Base-by-base conservation (phyloP, 331 rosid genomes). In the Rhamnella rubrinervis region DNA sequence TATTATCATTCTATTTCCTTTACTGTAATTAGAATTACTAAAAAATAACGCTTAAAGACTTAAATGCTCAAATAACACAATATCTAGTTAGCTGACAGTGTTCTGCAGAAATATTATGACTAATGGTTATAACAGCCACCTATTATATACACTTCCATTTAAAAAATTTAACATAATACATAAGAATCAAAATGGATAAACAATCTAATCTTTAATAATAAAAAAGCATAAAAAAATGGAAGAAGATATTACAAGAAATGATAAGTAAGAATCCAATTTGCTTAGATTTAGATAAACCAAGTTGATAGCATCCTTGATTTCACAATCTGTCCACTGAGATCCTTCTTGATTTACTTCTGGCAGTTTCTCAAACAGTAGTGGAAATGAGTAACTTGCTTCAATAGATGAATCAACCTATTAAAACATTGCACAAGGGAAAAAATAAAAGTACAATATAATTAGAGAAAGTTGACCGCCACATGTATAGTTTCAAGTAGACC, bases 251-350 rank as follows among this genome's bases (percentile, higher is more conserved):
- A 92, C 98, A 59, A 88, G 72, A 70, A 55, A 55, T 50, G 85
- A 84, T 62, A 91, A 72, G 78, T 82, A 83, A 64, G 86, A 55
- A 41, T 93, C 97, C 67, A 93, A 76, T 76, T 91, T 87, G 68
- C 73, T 51, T 65, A 93, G 78, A 85, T 93, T 93, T 70, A 77
- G 87, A 82, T 85, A 77, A 78, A 93, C 78, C 63, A 80, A 72
- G 80, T 78, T 81, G 74, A 89, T 84, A 46, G 95, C 90, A 70
- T 91, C 88, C 66, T 69, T 83, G 59, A 85, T 74, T 85, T 88
- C 89, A 74, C 84, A 81, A 47, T 88, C 89, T 62, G 95, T 87
- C 96, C 91, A 93, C 79, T 78, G 98, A 47, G 96, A 87, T 19
- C 89, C 86, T 26, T 87, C 92, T 60, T 81, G 87, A 85, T 81